Conservation (phyloP, 2,329 filamentous ascomycete genomes). For the Exophiala viscosa region DNA sequence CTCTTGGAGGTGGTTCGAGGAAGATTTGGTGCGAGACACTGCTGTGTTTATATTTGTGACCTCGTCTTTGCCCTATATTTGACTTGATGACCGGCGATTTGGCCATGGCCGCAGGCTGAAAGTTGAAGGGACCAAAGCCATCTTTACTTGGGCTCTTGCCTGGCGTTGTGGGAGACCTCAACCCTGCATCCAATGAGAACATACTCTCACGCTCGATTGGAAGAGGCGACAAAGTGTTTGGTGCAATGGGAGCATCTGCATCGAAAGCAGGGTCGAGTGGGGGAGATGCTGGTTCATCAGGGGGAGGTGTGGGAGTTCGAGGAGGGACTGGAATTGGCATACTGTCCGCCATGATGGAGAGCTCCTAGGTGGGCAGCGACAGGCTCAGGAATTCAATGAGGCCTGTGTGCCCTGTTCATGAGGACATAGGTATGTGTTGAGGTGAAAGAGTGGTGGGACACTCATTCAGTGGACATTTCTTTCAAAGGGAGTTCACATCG, state of each 20-base stretch:
- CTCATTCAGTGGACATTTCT: too few species aligned
- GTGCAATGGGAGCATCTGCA: conserved; percentile 37
- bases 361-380: background rate
- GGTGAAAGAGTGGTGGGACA: background rate
- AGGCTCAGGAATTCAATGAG: background rate
- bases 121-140: conserved; percentile 71
- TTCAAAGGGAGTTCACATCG: too few species aligned
- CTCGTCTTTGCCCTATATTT: conserved; percentile 86
- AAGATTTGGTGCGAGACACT: conserved; percentile 97
- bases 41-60: conserved; percentile 97
- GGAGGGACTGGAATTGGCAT: conserved; percentile 59
- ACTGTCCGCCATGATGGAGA: conserved; percentile 15
- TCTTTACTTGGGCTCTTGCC: conserved; percentile 11
- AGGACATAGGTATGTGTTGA: background rate
- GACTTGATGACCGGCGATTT: conserved; percentile 70
- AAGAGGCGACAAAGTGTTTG: conserved; percentile 46
- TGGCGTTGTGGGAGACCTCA: conserved; percentile 13
- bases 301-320: conserved; percentile 62
- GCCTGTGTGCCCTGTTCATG: background rate
- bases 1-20: conserved; percentile 79
- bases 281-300: conserved; percentile 40
- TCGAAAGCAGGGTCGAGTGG: conserved; percentile 24
- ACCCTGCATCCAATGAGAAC: conserved; percentile 3
- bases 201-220: conserved; percentile 15
- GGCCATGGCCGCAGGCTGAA: conserved; percentile 75